phyloP scores from a whole-genome alignment of 2,329 filamentous ascomycete species.

The Hymenoscyphus albidus region DNA sequence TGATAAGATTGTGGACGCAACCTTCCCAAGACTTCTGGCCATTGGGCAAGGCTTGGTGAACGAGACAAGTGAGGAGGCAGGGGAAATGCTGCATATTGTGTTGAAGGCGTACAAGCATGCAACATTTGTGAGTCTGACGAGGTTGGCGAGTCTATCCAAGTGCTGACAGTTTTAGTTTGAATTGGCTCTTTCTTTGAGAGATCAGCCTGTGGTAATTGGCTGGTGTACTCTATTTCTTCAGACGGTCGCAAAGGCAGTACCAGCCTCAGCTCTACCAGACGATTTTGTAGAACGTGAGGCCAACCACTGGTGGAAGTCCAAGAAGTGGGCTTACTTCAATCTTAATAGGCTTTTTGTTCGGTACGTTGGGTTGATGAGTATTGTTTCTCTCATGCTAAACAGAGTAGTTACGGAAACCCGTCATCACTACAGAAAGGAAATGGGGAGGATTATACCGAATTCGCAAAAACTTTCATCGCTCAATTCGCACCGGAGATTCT shows the following conservation, averaged over 20 bases:
- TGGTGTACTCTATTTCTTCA: constrained; percentile 96
- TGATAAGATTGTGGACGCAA: constrained; percentile 87
- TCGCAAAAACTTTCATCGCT: constrained; percentile 84
- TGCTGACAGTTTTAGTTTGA: constrained; percentile 64
- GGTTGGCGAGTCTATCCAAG: constrained; percentile 16
- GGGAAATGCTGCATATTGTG: constrained; percentile 92
- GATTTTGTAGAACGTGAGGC: constrained; percentile 80
- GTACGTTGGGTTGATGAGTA: constrained; percentile 44
- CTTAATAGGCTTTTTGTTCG: constrained; percentile 91
- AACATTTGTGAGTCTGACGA: constrained; percentile 69
- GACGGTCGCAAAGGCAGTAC: constrained; percentile 80
- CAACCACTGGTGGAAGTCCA: constrained; percentile 99
- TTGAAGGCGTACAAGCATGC: constrained; percentile 98
- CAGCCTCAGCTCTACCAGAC: constrained; percentile 73
- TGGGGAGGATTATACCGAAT: constrained; percentile 71
- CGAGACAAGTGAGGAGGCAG: constrained; percentile 89
- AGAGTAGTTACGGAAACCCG: constrained; percentile 79
- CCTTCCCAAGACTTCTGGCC: constrained; percentile 80
- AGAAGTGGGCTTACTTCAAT: constrained; percentile 99
- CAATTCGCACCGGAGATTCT: constrained; percentile 95
- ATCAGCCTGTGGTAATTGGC: constrained; percentile 79
- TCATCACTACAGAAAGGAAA: constrained; percentile 69
- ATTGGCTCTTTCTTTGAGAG: constrained; percentile 71
- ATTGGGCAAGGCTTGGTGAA: constrained; percentile 87
- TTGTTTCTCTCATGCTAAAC: constrained; percentile 14